These are phyloP conservation scores for Aspergillus melleus DNA, from an alignment of 2,329 filamentous ascomycete genomes.

Conservation along the genomic window DNA sequence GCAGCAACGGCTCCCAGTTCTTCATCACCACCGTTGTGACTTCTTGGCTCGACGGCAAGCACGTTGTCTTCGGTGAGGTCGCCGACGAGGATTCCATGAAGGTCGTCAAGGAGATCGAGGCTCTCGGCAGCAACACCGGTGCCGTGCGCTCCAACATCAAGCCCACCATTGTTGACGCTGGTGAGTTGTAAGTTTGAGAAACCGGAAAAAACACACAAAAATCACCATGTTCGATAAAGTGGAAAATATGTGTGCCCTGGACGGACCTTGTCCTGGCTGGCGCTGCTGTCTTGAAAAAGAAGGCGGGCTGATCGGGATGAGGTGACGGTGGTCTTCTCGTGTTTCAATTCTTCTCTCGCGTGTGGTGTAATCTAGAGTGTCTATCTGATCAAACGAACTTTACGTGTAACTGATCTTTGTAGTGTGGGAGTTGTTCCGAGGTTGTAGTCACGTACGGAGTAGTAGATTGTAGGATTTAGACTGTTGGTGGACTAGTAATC, in stretches of 20 bases:
- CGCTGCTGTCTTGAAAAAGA: neutral
- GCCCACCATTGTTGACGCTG: conserved; percentile 56
- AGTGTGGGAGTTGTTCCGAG: no score
- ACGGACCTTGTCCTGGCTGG: neutral
- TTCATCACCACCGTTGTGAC: conserved; percentile 70
- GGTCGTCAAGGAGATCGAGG: conserved; percentile 61
- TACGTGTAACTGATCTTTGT: neutral
- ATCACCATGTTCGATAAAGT: conserved; percentile 1
- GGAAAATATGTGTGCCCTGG: neutral
- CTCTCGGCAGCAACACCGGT: conserved; percentile 56
- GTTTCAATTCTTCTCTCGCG: conserved; percentile 12
- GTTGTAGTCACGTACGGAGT: no score
- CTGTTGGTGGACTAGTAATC: no score
- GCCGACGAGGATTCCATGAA: conserved; percentile 55
- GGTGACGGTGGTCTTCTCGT: conserved; percentile 8
- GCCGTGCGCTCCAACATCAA: conserved; percentile 52
- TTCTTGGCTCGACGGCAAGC: conserved; percentile 66
- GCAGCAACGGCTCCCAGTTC: conserved; percentile 69
- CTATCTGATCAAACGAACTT: conserved; percentile 13
- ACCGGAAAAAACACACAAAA: neutral
- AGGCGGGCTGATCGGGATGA: neutral
- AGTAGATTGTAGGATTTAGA: no score
- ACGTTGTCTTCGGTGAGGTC: conserved; percentile 69
- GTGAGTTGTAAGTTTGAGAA: conserved; percentile 43
- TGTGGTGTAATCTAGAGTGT: conserved; percentile 33